These are phyloP conservation scores for Cryptosporidium ubiquitum DNA, from an alignment of 169 alveolate species.

Conservation along the genomic window DNA sequence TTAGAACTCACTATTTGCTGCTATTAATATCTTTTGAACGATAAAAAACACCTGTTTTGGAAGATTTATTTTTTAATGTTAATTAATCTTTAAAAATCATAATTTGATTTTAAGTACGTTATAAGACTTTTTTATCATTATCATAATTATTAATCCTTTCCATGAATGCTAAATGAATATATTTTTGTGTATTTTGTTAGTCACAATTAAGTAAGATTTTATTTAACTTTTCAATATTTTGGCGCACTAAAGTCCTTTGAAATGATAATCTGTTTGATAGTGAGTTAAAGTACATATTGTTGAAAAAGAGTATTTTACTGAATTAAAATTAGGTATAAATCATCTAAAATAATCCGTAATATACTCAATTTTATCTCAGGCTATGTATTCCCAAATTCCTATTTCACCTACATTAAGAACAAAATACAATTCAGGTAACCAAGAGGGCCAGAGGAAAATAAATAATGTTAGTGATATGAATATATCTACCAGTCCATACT, in stretches of 20 bases:
- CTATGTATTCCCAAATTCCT: constrained; percentile 33
- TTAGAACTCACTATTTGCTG: too few species aligned
- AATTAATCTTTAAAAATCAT: neutral
- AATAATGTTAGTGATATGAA: neutral
- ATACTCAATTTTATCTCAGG: neutral
- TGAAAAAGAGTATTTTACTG: constrained; percentile 18
- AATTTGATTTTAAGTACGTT: neutral
- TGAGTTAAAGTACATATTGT: neutral
- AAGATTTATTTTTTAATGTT: too few species aligned
- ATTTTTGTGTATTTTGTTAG: neutral
- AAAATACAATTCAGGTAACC: constrained; percentile 20
- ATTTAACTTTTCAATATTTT: neutral
- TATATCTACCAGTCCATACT: neutral
- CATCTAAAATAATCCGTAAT: neutral
- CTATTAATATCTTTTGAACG: neutral
- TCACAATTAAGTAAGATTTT: neutral
- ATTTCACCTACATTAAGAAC: constrained; percentile 33
- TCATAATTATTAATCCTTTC: neutral
- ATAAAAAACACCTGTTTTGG: neutral
- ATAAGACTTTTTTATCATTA: too few species aligned
- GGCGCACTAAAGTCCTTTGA: constrained; percentile 11
- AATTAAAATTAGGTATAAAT: neutral
- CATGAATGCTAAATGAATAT: neutral
- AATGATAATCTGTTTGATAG: neutral
- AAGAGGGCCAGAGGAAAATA: neutral